These are phyloP conservation scores for Botrytis tulipae DNA, from an alignment of 2,329 filamentous ascomycete species.

Conservation along the genomic window DNA sequence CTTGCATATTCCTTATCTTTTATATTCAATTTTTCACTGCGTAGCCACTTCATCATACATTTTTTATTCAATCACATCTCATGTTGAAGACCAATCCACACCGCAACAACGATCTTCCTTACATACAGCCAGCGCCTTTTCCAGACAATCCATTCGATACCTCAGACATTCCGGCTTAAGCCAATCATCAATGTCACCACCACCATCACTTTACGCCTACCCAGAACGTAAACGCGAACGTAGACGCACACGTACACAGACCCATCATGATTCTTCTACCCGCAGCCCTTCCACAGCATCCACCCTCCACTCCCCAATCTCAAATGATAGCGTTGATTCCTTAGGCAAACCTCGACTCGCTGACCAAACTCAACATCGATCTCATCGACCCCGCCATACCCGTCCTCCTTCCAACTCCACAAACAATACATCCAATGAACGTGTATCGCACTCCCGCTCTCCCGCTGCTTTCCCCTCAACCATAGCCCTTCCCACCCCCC, in stretches of 20 bases:
- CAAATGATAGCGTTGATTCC: background rate
- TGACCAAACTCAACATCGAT: background rate
- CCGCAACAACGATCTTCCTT: background rate
- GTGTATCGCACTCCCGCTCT: background rate
- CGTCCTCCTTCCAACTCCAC: background rate
- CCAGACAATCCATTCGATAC: conserved; percentile 5
- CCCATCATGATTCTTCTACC: background rate
- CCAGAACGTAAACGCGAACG: background rate
- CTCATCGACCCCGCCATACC: conserved; percentile 3
- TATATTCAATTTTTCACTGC: background rate
- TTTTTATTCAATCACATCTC: background rate
- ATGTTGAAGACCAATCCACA: background rate
- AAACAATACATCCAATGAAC: background rate
- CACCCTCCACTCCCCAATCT: background rate
- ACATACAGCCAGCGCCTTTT: background rate
- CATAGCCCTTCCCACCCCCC: background rate
- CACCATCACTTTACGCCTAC: background rate
- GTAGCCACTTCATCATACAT: background rate
- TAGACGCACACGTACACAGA: background rate
- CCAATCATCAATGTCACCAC: conserved; percentile 12
- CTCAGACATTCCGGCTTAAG: background rate
- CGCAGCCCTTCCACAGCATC: conserved; percentile 6
- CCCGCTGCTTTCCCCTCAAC: background rate
- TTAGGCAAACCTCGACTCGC: background rate
- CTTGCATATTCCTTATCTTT: background rate